Percentiles rank a stretch among this genome's conserved stretches.
Conservation (phyloP, 169 alveolate species). For the Plasmodium cynomolgi region DNA sequence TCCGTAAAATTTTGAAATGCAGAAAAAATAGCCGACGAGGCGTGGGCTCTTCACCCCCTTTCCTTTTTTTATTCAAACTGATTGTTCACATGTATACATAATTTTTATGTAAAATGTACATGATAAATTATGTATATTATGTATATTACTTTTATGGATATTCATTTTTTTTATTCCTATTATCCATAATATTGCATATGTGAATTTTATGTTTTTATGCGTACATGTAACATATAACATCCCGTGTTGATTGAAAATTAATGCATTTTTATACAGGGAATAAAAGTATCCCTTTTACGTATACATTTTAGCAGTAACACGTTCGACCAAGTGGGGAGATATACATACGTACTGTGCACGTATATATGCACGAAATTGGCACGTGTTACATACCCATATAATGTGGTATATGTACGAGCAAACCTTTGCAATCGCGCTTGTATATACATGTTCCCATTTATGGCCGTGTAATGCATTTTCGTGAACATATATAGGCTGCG, state of each 20-base stretch:
- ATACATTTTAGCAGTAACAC: background rate
- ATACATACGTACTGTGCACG: background rate
- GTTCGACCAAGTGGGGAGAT: background rate
- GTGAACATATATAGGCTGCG: background rate
- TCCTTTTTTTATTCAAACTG: background rate
- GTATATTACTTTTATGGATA: background rate
- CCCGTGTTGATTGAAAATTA: background rate
- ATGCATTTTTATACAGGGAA: background rate
- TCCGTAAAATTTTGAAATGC: slow-evolving; percentile 43
- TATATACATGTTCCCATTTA: slow-evolving; percentile 14
- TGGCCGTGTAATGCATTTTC: background rate
- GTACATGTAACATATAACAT: background rate
- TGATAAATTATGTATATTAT: background rate
- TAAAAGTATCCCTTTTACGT: background rate
- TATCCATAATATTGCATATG: slow-evolving; percentile 1
- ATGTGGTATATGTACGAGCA: background rate
- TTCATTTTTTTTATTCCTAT: background rate
- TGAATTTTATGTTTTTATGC: background rate
- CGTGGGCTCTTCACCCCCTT: slow-evolving; percentile 38
- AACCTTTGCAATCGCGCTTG: background rate
- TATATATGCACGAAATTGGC: background rate
- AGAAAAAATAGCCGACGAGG: background rate
- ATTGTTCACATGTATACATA: background rate
- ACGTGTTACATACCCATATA: background rate
- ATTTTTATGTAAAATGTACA: slow-evolving; percentile 1